Evolutionary conservation across 2,329 filamentous ascomycete genomes (phyloP).

Genomic region (Intubia oerlemansii): DNA sequence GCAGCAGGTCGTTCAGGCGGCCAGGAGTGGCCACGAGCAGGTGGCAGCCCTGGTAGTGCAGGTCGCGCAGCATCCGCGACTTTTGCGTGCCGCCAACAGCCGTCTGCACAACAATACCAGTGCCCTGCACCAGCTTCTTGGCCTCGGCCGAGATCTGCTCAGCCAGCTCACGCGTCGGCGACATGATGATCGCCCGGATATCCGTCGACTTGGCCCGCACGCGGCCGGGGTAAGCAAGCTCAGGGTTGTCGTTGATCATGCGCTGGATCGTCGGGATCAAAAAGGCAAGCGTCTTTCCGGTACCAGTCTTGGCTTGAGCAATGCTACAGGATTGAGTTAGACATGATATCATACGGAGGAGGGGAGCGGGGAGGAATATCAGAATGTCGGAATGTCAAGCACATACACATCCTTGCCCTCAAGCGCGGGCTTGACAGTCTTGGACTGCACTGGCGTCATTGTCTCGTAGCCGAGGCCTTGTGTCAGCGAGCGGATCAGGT

Average conservation of each 20-base stretch:
- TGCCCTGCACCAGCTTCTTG: constrained; percentile 38
- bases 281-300: constrained; percentile 91
- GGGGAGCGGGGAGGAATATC: background rate
- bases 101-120: constrained; percentile 44
- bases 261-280: constrained; percentile 68
- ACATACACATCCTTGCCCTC: constrained; percentile 66
- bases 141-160: constrained; percentile 70
- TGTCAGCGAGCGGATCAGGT: constrained; percentile 47
- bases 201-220: constrained; percentile 25
- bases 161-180: constrained; percentile 62
- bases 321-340: constrained; percentile 26
- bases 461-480: constrained; percentile 51
- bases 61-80: constrained; percentile 39
- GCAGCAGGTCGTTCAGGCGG: constrained; percentile 61
- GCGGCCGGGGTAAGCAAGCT: constrained; percentile 25
- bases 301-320: constrained; percentile 91
- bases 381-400: background rate
- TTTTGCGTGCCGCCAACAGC: constrained; percentile 92
- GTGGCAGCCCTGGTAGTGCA: constrained; percentile 61
- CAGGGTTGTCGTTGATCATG: constrained; percentile 43
- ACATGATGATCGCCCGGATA: constrained; percentile 51
- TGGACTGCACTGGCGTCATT: constrained; percentile 85
- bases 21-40: constrained; percentile 82
- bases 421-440: constrained; percentile 63
- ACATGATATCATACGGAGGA: background rate